Base-by-base conservation (phyloP, 1,139 yeast genomes). In the Pichia sp. region DNA sequence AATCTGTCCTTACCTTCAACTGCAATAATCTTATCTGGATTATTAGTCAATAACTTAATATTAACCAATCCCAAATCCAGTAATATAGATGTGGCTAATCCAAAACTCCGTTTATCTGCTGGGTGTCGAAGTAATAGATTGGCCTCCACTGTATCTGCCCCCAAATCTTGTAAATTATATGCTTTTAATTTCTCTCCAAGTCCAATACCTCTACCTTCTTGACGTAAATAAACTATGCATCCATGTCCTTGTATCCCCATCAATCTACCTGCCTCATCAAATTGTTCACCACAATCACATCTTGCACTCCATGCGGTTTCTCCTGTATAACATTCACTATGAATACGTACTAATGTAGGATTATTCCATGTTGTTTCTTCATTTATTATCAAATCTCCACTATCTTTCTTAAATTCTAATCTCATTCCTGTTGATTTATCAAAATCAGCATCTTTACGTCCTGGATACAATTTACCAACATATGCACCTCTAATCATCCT, bases 301-400 rank as follows among this genome's bases (percentile, higher is more conserved):
- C 99, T 79, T 3, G 99, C 98, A 54, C 95, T 83, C 97, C 99
- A 95, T 14, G 98, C 98, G 1, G 97, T 93, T 67, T 95, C 99
- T 9, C 99, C 99, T 0, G 99, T 95, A 71, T 93, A 95, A 69
- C 99, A 95, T 67, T 95, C 99, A 7, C 96, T 87, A 67, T 95
- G 99, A 59, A 95, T 90, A 57, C 99, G 78, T 59, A 85, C 81
- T 67, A 89, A 64, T 3, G 67, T 63, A 9, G 68, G 63, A 13
- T 46, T 34, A 11, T n/a, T 5, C 29, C 52, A 47, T 33, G 52
- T 50, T 3, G 54, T 50, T n/a, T 59, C 55, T 14, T 64, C 60
- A 18, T 75, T 75, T 36, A 74, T 62, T 9, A 81, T 66, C 50
- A 84, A 67, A 18, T 79, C 72, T 0, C 90, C 91, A 9, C 48